These are phyloP conservation scores for Metschnikowia similis DNA, from an alignment of 805 yeast species.

Conservation along the genomic window DNA sequence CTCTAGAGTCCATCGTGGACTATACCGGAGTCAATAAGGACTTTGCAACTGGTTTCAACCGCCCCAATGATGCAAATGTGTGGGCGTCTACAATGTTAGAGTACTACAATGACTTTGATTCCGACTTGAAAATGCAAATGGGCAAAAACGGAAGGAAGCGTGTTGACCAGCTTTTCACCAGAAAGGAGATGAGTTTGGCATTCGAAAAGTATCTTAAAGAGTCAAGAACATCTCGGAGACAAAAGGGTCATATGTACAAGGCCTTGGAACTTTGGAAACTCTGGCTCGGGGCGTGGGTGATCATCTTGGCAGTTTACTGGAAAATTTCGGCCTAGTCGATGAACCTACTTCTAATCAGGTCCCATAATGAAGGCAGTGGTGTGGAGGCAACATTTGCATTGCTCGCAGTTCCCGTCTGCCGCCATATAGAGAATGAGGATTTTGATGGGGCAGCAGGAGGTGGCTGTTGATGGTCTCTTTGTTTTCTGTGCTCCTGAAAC, in stretches of 20 bases:
- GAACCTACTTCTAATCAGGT: conserved; percentile 10
- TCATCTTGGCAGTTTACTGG: not conserved
- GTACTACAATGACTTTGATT: conserved; percentile 26
- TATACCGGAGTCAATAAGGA: conserved; percentile 23
- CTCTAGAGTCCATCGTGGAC: conserved; percentile 66
- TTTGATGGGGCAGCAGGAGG: not conserved
- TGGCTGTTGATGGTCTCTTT: not conserved
- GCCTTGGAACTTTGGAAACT: conserved; percentile 10
- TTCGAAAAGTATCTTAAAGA: conserved; percentile 19
- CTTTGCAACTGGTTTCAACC: conserved; percentile 61
- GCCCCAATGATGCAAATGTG: conserved; percentile 36
- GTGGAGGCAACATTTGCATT: not conserved
- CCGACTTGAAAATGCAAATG: conserved; percentile 18
- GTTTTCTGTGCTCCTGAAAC: not conserved
- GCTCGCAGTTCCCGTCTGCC: not conserved
- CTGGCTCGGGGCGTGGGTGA: conserved; percentile 7
- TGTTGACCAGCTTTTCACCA: conserved; percentile 38
- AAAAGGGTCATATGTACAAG: conserved; percentile 11
- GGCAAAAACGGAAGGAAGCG: conserved; percentile 36
- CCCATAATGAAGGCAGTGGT: conserved; percentile 9
- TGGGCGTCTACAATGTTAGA: conserved; percentile 55
- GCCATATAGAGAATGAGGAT: not conserved
- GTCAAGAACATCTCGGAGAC: not conserved
- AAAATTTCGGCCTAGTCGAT: not conserved
- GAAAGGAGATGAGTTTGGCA: conserved; percentile 40